A percentile compares a stretch with the other conserved stretches of the same genome.
Evolutionary conservation across 1,284 basidiomycete species (phyloP).

Genomic region (Hymenochaete sp.): DNA sequence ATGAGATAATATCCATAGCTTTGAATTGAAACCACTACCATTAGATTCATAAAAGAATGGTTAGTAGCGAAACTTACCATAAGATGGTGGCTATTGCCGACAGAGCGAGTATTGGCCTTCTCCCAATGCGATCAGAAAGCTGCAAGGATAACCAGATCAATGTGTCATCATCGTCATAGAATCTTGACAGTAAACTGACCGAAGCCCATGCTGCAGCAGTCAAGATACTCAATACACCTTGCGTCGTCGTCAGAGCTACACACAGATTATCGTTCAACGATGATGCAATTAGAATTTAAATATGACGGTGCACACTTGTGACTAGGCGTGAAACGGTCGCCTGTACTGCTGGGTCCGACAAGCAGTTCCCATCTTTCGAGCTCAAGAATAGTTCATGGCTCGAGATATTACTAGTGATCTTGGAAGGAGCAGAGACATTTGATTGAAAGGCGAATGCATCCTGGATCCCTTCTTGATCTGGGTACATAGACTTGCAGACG

Average conservation of each 20-base stretch:
- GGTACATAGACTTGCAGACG: constrained; percentile 40
- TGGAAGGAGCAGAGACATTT: neutral
- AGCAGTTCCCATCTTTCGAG: constrained; percentile 35
- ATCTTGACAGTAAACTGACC: constrained; percentile 37
- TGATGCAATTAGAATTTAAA: constrained; percentile 3
- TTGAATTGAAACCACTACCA: neutral
- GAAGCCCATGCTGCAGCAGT: constrained; percentile 84
- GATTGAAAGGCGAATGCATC: neutral
- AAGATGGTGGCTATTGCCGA: constrained; percentile 52
- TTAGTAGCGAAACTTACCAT: too few relatives aligned
- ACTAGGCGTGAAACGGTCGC: constrained; percentile 61
- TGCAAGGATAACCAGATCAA: constrained; percentile 25
- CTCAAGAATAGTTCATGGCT: neutral
- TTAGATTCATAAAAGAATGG: too few relatives aligned
- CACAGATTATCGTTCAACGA: constrained; percentile 13
- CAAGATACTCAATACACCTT: constrained; percentile 63
- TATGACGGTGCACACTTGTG: constrained; percentile 37
- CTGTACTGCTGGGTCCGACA: constrained; percentile 63
- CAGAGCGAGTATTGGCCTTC: constrained; percentile 57
- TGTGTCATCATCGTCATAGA: too few relatives aligned
- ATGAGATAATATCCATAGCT: constrained; percentile 40
- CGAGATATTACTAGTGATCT: neutral
- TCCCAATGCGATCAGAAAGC: constrained; percentile 76
- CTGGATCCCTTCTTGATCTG: too few relatives aligned
- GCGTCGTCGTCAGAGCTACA: constrained; percentile 58